A percentile compares a stretch with the other conserved stretches of the same genome.
Conservation (phyloP, 495 filamentous ascomycete genomes). For the Penicillium coffeae region DNA sequence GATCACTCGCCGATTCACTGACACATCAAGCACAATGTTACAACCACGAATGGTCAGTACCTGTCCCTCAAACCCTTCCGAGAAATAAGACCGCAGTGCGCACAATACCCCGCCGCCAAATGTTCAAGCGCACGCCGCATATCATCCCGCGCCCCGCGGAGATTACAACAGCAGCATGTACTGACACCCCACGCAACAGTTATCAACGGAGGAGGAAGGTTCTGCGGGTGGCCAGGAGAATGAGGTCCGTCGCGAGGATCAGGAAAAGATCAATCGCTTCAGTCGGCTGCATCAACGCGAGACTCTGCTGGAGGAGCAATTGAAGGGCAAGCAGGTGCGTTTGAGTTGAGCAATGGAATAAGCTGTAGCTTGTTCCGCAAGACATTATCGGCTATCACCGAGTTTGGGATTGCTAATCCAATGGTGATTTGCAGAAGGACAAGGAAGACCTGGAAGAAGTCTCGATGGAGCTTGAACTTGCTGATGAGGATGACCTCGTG, state of each 20-base stretch:
- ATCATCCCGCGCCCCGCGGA: conserved; percentile 5
- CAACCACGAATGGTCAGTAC: conserved; percentile 40
- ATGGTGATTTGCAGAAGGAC: too few relatives aligned
- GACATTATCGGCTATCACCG: too few relatives aligned
- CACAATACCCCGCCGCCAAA: not conserved
- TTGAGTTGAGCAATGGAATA: too few relatives aligned
- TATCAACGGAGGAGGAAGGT: conserved; percentile 87
- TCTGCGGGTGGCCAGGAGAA: conserved; percentile 66
- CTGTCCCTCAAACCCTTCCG: not conserved
- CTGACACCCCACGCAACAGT: conserved; percentile 48
- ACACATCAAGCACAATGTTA: conserved; percentile 32
- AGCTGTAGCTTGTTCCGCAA: too few relatives aligned
- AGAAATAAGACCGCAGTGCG: too few relatives aligned
- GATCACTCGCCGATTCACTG: not conserved
- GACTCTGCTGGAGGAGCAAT: conserved; percentile 68
- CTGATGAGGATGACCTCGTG: conserved; percentile 89
- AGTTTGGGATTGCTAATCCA: not conserved
- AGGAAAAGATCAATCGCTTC: conserved; percentile 98
- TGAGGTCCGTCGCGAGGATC: conserved; percentile 91
- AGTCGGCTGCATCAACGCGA: conserved; percentile 90
- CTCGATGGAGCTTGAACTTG: conserved; percentile 84
- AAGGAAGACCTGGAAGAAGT: conserved; percentile 97
- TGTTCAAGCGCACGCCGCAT: not conserved
- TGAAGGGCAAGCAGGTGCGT: conserved; percentile 77
- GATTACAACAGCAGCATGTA: conserved; percentile 3